Conservation (phyloP, 179 eudicot genomes). For the Sideroxylon spinosum region DNA sequence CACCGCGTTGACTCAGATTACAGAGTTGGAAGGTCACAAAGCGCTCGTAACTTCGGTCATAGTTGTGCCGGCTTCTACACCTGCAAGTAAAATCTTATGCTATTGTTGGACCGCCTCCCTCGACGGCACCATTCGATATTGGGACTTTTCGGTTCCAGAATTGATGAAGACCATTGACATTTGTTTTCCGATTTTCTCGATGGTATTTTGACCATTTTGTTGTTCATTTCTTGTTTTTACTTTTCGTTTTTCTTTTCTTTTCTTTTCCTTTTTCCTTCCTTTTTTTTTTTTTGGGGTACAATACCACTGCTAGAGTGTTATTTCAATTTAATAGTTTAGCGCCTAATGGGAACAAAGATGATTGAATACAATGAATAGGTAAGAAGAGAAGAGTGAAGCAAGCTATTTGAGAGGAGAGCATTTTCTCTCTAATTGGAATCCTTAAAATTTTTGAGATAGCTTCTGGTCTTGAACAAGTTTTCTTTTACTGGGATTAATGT, state of each 20-base stretch:
- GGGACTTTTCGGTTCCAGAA: slow-evolving; percentile 70
- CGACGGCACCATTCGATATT: slow-evolving; percentile 79
- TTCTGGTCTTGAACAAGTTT: too few species aligned
- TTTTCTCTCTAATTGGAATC: too few species aligned
- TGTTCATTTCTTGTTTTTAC: not conserved
- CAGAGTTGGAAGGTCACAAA: slow-evolving; percentile 78
- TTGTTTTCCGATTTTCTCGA: slow-evolving; percentile 56
- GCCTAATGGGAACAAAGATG: too few species aligned
- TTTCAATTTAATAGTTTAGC: too few species aligned
- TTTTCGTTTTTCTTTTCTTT: not conserved
- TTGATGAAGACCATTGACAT: slow-evolving; percentile 61
- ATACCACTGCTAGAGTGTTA: too few species aligned
- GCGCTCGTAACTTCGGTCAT: slow-evolving; percentile 67
- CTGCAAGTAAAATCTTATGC: slow-evolving; percentile 48
- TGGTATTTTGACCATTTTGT: slow-evolving; percentile 37
- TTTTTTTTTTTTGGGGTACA: too few species aligned
- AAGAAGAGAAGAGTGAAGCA: too few species aligned
- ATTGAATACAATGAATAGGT: too few species aligned
- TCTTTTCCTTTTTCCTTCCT: too few species aligned
- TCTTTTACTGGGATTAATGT: too few species aligned
- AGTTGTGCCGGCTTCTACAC: slow-evolving; percentile 51
- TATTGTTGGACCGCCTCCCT: slow-evolving; percentile 88
- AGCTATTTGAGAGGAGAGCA: too few species aligned
- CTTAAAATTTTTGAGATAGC: too few species aligned
- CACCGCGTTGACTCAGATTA: slow-evolving; percentile 30